These are phyloP conservation scores for Monilinia fructigena DNA, from an alignment of 2,329 filamentous ascomycete genomes.

Conservation along the genomic window DNA sequence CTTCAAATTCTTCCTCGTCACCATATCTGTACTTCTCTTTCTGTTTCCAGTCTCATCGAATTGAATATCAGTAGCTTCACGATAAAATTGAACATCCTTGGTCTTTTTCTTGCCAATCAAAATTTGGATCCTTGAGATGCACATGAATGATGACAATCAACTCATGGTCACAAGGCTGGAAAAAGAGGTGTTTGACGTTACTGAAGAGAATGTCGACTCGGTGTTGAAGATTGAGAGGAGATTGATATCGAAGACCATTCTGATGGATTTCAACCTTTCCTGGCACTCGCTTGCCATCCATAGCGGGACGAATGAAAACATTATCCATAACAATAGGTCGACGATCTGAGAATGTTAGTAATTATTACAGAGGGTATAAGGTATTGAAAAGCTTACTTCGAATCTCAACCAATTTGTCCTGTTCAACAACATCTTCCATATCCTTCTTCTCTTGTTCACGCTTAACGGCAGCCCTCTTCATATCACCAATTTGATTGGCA, in stretches of 20 bases:
- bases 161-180: slow-evolving; percentile 95
- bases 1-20: slow-evolving; percentile 97
- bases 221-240: slow-evolving; percentile 74
- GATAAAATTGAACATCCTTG: slow-evolving; percentile 97
- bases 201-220: slow-evolving; percentile 93
- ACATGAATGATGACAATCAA: slow-evolving; percentile 98
- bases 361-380: slow-evolving; percentile 43
- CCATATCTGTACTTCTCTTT: slow-evolving; percentile 95
- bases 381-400: slow-evolving; percentile 61
- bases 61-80: slow-evolving; percentile 96
- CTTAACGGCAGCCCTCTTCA: slow-evolving; percentile 89
- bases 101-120: slow-evolving; percentile 98
- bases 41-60: slow-evolving; percentile 98
- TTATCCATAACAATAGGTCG: slow-evolving; percentile 88
- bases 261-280: slow-evolving; percentile 97
- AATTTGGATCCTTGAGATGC: slow-evolving; percentile 96
- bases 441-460: slow-evolving; percentile 99
- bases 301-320: slow-evolving; percentile 89
- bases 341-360: slow-evolving; percentile 59
- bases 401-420: slow-evolving; percentile 94
- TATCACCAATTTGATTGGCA: slow-evolving; percentile 87
- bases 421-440: slow-evolving; percentile 97
- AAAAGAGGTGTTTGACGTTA: slow-evolving; percentile 98
- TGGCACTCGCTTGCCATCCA: slow-evolving; percentile 95
- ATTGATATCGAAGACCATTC: slow-evolving; percentile 95